Conservation (phyloP, 2,329 filamentous ascomycete species). For the Nemania sp. region DNA sequence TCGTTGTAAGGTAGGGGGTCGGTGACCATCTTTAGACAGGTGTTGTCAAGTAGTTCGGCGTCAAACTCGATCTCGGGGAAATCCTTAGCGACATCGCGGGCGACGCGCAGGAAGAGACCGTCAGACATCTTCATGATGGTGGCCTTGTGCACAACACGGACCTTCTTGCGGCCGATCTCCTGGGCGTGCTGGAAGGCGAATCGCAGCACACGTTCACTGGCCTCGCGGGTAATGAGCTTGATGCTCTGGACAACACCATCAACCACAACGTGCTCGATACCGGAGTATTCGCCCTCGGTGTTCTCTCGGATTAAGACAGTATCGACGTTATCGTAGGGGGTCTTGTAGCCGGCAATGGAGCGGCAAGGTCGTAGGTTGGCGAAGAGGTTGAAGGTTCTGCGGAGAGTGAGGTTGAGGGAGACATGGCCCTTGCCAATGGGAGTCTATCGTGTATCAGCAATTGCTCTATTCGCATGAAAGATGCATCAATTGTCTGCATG, state of each 20-base stretch:
- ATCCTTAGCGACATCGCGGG: constrained; percentile 88
- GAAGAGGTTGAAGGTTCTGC: constrained; percentile 99
- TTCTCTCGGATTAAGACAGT: constrained; percentile 99
- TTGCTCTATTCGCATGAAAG: background rate
- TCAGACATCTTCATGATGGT: constrained; percentile 99
- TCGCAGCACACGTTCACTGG: constrained; percentile 93
- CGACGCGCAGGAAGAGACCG: constrained; percentile 94
- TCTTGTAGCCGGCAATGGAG: constrained; percentile 97
- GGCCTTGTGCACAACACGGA: constrained; percentile 98
- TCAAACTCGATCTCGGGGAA: constrained; percentile 97
- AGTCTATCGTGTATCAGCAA: constrained; percentile 66
- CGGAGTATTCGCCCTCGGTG: constrained; percentile 99
- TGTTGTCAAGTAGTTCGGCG: constrained; percentile 98
- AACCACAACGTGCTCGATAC: constrained; percentile 97
- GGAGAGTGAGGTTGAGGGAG: constrained; percentile 97
- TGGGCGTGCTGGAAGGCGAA: constrained; percentile 99
- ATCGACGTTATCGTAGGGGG: constrained; percentile 96
- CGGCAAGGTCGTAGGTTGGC: constrained; percentile 98
- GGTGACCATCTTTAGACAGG: constrained; percentile 98
- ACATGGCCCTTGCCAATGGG: constrained; percentile 99
- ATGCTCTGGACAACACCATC: constrained; percentile 99
- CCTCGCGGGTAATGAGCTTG: constrained; percentile 97
- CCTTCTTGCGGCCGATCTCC: constrained; percentile 93
- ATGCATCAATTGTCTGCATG: constrained; percentile 15
- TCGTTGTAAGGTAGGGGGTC: constrained; percentile 98